Evolutionary conservation across 2,329 filamentous ascomycete species (phyloP).

Genomic region (Aspergillus caelatus): DNA sequence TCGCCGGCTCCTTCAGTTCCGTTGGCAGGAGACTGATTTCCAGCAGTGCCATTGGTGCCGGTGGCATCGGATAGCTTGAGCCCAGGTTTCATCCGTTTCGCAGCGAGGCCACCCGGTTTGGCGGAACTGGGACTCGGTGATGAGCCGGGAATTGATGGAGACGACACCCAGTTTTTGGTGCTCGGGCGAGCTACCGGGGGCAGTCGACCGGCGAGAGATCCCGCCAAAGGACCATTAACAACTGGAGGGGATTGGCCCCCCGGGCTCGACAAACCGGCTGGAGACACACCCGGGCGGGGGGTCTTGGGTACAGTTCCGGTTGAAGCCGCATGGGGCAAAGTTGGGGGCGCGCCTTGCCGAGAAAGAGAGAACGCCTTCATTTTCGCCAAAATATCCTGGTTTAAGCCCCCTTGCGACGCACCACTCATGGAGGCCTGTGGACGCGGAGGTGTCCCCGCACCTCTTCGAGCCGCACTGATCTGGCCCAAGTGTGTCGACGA

Average conservation of each 20-base stretch:
- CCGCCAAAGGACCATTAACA: constrained; percentile 31
- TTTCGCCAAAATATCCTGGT: constrained; percentile 67
- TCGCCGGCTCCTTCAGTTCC: constrained; percentile 42
- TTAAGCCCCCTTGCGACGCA: constrained; percentile 53
- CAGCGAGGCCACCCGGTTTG: constrained; percentile 50
- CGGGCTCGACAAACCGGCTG: constrained; percentile 8
- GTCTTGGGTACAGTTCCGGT: constrained; percentile 35
- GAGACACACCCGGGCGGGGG: constrained; percentile 8
- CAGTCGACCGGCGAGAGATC: constrained; percentile 34
- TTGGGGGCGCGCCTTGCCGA: constrained; percentile 59
- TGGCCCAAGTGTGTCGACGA: constrained; percentile 85
- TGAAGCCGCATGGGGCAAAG: constrained; percentile 35
- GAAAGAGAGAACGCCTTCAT: constrained; percentile 72
- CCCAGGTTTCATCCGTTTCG: constrained; percentile 51
- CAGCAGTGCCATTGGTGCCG: constrained; percentile 50
- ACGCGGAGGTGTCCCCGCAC: constrained; percentile 28
- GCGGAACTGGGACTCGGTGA: constrained; percentile 42
- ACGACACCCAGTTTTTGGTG: constrained; percentile 37
- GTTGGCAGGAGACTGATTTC: constrained; percentile 35
- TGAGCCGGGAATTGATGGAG: constrained; percentile 24
- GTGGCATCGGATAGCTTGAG: constrained; percentile 54
- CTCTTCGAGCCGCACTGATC: constrained; percentile 67
- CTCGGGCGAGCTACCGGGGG: constrained; percentile 32
- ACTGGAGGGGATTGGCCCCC: constrained; percentile 19
- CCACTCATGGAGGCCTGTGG: constrained; percentile 37